Base-by-base conservation (phyloP, 192 early-diverging fungal species). In the Phlyctochytrium bullatum region DNA sequence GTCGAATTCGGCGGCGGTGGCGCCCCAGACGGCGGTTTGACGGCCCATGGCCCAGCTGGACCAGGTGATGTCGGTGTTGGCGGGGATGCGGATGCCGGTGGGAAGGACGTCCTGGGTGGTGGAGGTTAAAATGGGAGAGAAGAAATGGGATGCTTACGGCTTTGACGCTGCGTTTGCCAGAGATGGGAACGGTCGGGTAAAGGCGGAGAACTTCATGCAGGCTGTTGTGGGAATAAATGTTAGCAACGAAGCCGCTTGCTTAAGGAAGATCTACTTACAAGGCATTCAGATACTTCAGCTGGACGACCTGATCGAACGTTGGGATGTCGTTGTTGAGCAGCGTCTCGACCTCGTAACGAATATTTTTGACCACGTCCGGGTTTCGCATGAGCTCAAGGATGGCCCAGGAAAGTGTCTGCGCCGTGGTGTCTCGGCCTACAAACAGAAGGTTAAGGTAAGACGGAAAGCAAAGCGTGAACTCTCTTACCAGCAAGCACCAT, bases 131-230 rank as follows among this genome's bases (percentile, higher is more conserved):
- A n/a, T 50, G 40, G 40, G n/a, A n/a, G 40, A 50, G n/a, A n/a
- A n/a, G 40, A 50, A 14, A n/a, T 50, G n/a, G 40, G 40, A 50
- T 50, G n/a, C n/a, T 10, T 50, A 50, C 40, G 40, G 88, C 87
- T 2, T 80, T 61, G 20, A 86, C 58, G 1, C 79, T 74, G 23
- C 68, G 66, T 71, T 89, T 89, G 20, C 72, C 35, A 36, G 89
- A 80, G 0, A 29, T 29, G 3, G 89, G 90, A 0, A 91, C 89
- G 31, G 80, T 68, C 52, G 90, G 89, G 69, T 85, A 76, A 23
- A 90, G 60, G 12, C 90, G 78, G 27, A 90, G 10, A 79, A 71
- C 73, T 91, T 89, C 20, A 65, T 52, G 61, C 85, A 88, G 40
- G n/a, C 74, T n/a, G n/a, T n/a, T n/a, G n/a, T n/a, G n/a, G n/a